A percentile compares a stretch with the other conserved stretches of the same genome.
Conservation (phyloP, 129 eudicot species). For the Erigeron canadensis region DNA sequence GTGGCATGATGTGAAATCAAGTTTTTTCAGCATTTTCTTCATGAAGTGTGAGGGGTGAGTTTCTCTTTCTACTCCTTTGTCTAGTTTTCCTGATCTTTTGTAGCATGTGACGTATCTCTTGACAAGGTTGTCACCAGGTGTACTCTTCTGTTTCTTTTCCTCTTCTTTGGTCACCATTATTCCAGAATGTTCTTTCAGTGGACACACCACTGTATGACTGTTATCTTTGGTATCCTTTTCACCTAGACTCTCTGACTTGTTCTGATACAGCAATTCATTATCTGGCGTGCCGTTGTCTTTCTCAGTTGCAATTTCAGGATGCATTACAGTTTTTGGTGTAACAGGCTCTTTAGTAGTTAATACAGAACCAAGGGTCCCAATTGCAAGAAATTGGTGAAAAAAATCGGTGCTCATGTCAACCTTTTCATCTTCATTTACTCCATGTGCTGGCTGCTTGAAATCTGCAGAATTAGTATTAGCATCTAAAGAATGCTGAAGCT, state of each 20-base stretch:
- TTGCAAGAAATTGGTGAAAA: constrained; percentile 65
- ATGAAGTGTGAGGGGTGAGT: constrained; percentile 23
- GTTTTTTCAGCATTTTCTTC: constrained; percentile 58
- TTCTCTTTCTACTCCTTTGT: not conserved
- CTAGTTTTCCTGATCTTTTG: constrained; percentile 12
- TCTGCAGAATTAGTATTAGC: constrained; percentile 23
- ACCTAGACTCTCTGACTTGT: constrained; percentile 48
- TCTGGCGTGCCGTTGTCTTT: constrained; percentile 40
- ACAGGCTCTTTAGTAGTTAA: constrained; percentile 47
- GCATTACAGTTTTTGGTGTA: constrained; percentile 45
- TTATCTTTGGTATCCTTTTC: constrained; percentile 46
- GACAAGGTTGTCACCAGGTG: constrained; percentile 36
- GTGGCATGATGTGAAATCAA: constrained; percentile 34
- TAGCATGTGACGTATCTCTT: constrained; percentile 22
- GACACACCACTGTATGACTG: constrained; percentile 31
- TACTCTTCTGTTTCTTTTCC: constrained; percentile 40
- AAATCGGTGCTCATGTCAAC: constrained; percentile 27
- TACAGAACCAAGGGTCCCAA: constrained; percentile 77
- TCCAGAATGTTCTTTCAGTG: constrained; percentile 63
- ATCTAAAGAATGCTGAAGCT: constrained; percentile 32
- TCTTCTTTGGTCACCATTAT: constrained; percentile 30
- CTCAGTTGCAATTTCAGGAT: constrained; percentile 31
- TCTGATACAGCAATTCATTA: constrained; percentile 47
- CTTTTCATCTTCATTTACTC: constrained; percentile 27
- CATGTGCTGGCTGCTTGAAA: constrained; percentile 29